These are phyloP conservation scores for Eutrema yunnanense DNA, from an alignment of 345 rosid species.

Conservation along the genomic window DNA sequence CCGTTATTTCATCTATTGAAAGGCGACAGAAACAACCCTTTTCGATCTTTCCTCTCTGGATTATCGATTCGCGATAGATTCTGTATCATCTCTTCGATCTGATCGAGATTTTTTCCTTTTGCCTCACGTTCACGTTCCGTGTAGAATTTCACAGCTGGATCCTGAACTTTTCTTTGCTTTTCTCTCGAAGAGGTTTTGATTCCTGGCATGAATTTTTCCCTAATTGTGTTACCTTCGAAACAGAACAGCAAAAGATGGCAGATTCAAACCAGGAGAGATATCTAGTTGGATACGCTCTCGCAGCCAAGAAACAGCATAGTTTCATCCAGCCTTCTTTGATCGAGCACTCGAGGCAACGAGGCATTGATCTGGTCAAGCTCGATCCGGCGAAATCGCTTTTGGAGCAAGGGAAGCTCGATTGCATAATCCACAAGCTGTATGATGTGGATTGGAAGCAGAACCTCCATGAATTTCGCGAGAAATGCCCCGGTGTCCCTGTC, in stretches of 20 bases:
- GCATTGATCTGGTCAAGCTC: slow-evolving; percentile 38
- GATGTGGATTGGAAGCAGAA: slow-evolving; percentile 44
- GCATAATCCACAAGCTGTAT: slow-evolving; percentile 54
- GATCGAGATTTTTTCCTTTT: neutral
- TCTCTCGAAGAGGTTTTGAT: slow-evolving; percentile 10
- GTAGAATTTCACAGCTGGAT: neutral
- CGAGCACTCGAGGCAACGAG: slow-evolving; percentile 31
- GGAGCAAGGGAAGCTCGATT: slow-evolving; percentile 57
- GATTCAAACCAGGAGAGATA: slow-evolving; percentile 25
- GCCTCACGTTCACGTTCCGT: too few relatives aligned
- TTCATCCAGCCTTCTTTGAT: slow-evolving; percentile 48
- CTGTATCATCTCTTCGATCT: slow-evolving; percentile 19
- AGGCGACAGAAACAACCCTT: slow-evolving; percentile 6
- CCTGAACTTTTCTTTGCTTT: neutral
- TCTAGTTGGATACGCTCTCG: slow-evolving; percentile 44
- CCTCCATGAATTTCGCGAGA: slow-evolving; percentile 30
- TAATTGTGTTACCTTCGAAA: slow-evolving; percentile 14
- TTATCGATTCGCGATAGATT: slow-evolving; percentile 14
- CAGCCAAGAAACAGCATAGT: slow-evolving; percentile 42
- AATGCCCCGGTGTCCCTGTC: slow-evolving; percentile 42
- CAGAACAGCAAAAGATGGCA: slow-evolving; percentile 23
- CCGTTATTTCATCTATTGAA: neutral
- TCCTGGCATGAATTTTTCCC: slow-evolving; percentile 22
- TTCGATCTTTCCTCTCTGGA: slow-evolving; percentile 20
- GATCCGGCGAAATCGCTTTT: slow-evolving; percentile 37